These are phyloP conservation scores for Blepharisma stoltei DNA, from an alignment of 73 alveolate genomes.

Conservation along the genomic window DNA sequence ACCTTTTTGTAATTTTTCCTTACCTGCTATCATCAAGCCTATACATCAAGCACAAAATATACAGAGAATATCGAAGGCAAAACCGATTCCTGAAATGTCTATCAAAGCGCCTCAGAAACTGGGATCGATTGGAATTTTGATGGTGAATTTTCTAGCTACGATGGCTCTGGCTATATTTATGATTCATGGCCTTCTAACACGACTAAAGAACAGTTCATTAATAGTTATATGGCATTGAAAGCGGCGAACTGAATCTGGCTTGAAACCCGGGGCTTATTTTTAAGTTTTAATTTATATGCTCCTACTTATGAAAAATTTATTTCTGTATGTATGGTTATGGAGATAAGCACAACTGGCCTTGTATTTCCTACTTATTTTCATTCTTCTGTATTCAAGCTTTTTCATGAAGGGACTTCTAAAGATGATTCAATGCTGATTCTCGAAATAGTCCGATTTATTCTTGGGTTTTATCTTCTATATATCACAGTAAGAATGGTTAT, in stretches of 20 bases:
- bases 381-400: neutral
- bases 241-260: neutral
- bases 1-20: too few relatives aligned
- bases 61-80: neutral
- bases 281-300: neutral
- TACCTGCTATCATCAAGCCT: neutral
- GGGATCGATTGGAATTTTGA: neutral
- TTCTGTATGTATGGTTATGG: neutral
- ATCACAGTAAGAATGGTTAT: neutral
- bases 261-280: neutral
- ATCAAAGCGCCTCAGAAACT: neutral
- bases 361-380: neutral
- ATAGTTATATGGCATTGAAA: neutral
- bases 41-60: neutral
- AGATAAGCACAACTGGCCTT: neutral
- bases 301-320: neutral
- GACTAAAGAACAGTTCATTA: neutral
- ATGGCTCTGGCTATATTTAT: neutral
- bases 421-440: neutral
- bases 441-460: neutral
- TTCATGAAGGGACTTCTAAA: neutral
- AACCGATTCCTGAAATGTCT: too few relatives aligned
- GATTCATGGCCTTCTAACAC: neutral
- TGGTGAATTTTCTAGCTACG: neutral
- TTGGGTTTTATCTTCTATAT: constrained; percentile 3